Evolutionary conservation across 768 basidiomycete genomes (phyloP).

Genomic region (Piloderma croceum): DNA sequence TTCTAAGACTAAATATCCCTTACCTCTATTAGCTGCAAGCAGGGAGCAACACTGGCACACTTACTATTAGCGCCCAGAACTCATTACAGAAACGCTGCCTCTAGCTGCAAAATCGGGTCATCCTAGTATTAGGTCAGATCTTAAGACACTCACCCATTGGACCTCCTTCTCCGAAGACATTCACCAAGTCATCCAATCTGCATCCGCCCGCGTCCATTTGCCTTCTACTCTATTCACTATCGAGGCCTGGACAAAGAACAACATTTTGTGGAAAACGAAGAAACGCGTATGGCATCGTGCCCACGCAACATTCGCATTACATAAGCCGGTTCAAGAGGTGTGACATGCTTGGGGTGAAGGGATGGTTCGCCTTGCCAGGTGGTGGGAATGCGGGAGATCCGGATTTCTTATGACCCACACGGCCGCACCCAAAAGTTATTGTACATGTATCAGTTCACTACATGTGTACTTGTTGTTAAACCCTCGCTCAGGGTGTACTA

Average conservation of each 20-base stretch:
- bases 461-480: slow-evolving; percentile 4
- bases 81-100: too few species aligned
- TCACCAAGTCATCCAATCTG: too few species aligned
- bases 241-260: not conserved
- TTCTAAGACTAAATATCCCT: too few species aligned
- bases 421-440: slow-evolving; percentile 11
- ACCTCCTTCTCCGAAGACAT: slow-evolving; percentile 10
- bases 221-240: slow-evolving; percentile 6
- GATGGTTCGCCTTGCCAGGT: slow-evolving; percentile 10
- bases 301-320: slow-evolving; percentile 8
- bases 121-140: too few species aligned
- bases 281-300: too few species aligned
- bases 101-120: too few species aligned
- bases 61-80: too few species aligned
- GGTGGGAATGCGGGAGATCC: too few species aligned
- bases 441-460: slow-evolving; percentile 6
- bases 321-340: slow-evolving; percentile 5
- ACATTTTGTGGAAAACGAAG: too few species aligned
- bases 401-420: slow-evolving; percentile 11
- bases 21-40: too few species aligned
- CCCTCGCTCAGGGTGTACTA: slow-evolving; percentile 10
- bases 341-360: slow-evolving; percentile 10
- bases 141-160: slow-evolving; percentile 8
- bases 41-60: too few species aligned
- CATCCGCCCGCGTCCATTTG: slow-evolving; percentile 6